Base-by-base conservation (phyloP, 306 rosid species). In the Geum urbanum region DNA sequence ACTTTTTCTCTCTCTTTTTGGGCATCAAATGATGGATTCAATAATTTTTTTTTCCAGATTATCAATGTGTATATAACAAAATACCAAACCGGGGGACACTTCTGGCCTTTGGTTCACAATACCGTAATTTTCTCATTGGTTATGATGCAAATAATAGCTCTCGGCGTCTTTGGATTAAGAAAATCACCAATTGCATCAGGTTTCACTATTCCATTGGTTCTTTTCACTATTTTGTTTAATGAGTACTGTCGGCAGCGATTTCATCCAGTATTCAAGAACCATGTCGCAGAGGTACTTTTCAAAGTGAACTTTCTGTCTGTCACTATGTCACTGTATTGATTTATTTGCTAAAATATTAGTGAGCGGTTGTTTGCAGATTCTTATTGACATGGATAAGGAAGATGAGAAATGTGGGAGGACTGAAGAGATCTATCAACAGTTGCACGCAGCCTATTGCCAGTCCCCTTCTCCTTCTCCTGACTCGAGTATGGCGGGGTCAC, bases 221-320 rank as follows among this genome's bases (percentile, higher is more conserved):
- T 89, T 43, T 66, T 83, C 65, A 94, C 99, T 18, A 9, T 87
- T 75, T 84, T 94, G 58, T 94, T 94, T 79, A 71, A 94, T 54
- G 91, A 79, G 82, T 94, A 87, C 59, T 88, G 96, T 72, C 80
- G 91, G 79, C 87, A 87, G 84, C 84, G 97, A 66, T 94, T 94
- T 81, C 87, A 70, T 37, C 99, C 97, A 0, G 68, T 84, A 74
- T 89, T 91, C 66, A 74, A 16, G 71, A 82, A 45, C 77, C 71
- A 72, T 8, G 86, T 87, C 67, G 86, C 95, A 22, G 96, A 94
- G 97, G 99, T 94, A 82, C 70, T 27, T 40, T 70, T 64, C 71
- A 51, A 67, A 56, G 67, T 59, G 67, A 19, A 35, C 22, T 10
- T 19, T 50, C 1, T 55, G 18, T 44, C 62, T 52, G 41, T 43